phyloP scores from a whole-genome alignment of 352 stramenopile species.

The Thalassiosira livingstoniorum region DNA sequence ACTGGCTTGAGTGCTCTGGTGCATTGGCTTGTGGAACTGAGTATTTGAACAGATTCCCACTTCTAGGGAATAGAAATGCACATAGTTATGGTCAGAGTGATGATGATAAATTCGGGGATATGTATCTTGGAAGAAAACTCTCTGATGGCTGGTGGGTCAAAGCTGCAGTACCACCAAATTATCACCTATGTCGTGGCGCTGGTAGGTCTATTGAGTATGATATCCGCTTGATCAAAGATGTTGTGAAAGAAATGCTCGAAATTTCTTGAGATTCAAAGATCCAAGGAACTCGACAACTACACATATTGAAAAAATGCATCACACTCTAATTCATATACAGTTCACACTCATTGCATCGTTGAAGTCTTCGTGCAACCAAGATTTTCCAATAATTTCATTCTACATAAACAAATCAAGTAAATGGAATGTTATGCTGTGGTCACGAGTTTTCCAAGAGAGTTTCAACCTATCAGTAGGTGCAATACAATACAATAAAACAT shows the following conservation, averaged over 20 bases:
- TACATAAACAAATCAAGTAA: no score
- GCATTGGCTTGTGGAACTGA: slow-evolving; percentile 49
- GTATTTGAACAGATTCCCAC: slow-evolving; percentile 43
- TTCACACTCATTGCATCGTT: no score
- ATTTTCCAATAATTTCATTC: no score
- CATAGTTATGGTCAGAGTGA: slow-evolving; percentile 4
- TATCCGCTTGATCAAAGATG: slow-evolving; percentile 27
- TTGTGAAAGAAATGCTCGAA: not conserved
- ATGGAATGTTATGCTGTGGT: no score
- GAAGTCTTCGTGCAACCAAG: no score
- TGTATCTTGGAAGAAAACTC: slow-evolving; percentile 43
- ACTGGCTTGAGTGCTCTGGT: slow-evolving; percentile 51
- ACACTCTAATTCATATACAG: no score
- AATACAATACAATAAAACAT: no score
- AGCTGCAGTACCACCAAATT: slow-evolving; percentile 28
- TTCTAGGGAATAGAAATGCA: slow-evolving; percentile 25
- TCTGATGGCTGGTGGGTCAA: slow-evolving; percentile 68
- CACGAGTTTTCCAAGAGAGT: no score
- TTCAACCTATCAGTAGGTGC: no score
- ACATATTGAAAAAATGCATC: no score
- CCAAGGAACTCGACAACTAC: no score
- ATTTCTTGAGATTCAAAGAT: no score
- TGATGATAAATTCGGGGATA: slow-evolving; percentile 31
- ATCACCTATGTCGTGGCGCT: slow-evolving; percentile 54
- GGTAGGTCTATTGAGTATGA: slow-evolving; percentile 63